A percentile compares a stretch with the other conserved stretches of the same genome.
These are phyloP conservation scores for Fusarium torulosum DNA, from an alignment of 2,329 filamentous ascomycete genomes.

Conservation along the genomic window DNA sequence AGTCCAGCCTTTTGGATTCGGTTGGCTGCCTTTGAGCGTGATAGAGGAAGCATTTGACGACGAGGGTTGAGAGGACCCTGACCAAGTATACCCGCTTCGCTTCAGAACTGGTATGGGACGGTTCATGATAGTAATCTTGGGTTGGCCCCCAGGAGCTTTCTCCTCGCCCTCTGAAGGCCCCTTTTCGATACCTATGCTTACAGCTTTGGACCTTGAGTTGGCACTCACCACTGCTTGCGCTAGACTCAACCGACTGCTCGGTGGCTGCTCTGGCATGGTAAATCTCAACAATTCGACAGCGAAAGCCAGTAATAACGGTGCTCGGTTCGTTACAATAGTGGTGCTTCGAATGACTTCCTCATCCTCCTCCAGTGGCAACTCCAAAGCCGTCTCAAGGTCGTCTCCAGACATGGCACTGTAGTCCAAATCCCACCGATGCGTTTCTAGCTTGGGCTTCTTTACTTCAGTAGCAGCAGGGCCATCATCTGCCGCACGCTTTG, in stretches of 20 bases:
- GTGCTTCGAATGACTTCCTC: conserved; percentile 71
- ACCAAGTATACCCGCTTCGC: conserved; percentile 75
- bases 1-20: conserved; percentile 58
- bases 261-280: conserved; percentile 87
- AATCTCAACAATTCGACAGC: conserved; percentile 78
- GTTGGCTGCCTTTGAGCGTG: conserved; percentile 36
- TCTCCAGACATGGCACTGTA: conserved; percentile 62
- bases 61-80: conserved; percentile 35
- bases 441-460: conserved; percentile 53
- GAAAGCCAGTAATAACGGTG: conserved; percentile 85
- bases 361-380: conserved; percentile 67
- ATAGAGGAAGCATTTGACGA: conserved; percentile 36
- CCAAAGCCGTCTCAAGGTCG: conserved; percentile 72
- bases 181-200: conserved; percentile 77
- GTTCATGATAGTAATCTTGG: conserved; percentile 77
- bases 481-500: conserved; percentile 50
- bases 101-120: conserved; percentile 81
- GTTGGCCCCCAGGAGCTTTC: conserved; percentile 81
- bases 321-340: conserved; percentile 79
- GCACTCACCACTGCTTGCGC: conserved; percentile 86
- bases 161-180: conserved; percentile 75
- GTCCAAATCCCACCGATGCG: conserved; percentile 53
- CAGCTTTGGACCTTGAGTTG: conserved; percentile 82
- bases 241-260: conserved; percentile 85
- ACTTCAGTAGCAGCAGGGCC: conserved; percentile 18